Evolutionary conservation across 306 rosid genomes (phyloP), one percentile per base, ranked within the genome.

Genomic region (Corylus heterophylla): DNA sequence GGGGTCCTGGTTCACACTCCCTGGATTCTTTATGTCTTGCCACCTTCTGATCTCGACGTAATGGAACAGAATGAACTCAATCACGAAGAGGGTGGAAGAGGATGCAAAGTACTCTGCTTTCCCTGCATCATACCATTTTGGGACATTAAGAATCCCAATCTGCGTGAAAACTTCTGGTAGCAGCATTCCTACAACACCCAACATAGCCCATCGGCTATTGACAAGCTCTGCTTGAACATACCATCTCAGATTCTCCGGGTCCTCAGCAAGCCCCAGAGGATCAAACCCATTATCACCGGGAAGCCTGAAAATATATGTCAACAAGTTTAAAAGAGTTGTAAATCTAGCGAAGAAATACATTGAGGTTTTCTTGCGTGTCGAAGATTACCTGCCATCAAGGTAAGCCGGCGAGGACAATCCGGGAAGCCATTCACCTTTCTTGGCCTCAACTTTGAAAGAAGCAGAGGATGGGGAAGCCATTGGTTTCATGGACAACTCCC

Each of bases 21-120:
- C 99, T 35, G 99, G 99, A 94, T 96, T 93, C 87, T 96, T 96
- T 42, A 96, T 96, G 86, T 96, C 99, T 77, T 96, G 99, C 99
- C 98, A 96, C 84, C 99, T 86, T 81, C 99, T 81, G 78, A 96
- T 91, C 80, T 96, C 99, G 16, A 96, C 98, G 22, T 96, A 96
- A 81, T 96, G 99, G 90, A 96, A 96, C 81, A 96, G 56, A 16
- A 96, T 96, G 94, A 96, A 96, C 92, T 93, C 98, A 37, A 96
- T 91, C 86, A 96, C 99, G 29, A 96, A 93, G 37, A 96, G 96
- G 55, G 99, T 96, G 0, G 99, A 91, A 0, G 97, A 96, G 12
- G 99, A 96, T 0, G 99, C 99, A 54, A 96, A 96, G 91, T 91
- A 93, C 76, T 93, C 96, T 5, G 68, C 82, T 81, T 95, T 93